These are phyloP conservation scores for Rubia tinctorum DNA, from an alignment of 305 asterid genomes.

Conservation along the genomic window DNA sequence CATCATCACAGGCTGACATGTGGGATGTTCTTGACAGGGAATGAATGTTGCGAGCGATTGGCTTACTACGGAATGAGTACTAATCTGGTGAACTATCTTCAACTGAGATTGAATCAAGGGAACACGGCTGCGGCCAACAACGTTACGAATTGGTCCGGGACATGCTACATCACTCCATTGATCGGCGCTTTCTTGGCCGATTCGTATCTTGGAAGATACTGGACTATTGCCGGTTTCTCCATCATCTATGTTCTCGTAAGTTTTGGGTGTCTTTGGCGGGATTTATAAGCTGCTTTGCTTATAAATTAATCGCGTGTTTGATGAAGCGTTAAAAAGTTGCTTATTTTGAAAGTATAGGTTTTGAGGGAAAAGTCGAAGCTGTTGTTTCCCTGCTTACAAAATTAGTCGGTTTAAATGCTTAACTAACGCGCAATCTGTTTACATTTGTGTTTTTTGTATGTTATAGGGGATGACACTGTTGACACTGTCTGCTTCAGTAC, in stretches of 20 bases:
- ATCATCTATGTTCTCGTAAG: slow-evolving; percentile 26
- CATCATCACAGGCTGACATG: neutral
- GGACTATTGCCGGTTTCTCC: slow-evolving; percentile 33
- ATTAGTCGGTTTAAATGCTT: too few relatives aligned
- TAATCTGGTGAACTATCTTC: slow-evolving; percentile 31
- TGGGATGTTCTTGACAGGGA: slow-evolving; percentile 20
- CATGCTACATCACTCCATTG: slow-evolving; percentile 30
- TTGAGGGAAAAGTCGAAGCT: too few relatives aligned
- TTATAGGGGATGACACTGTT: slow-evolving; percentile 23
- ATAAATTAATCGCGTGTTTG: too few relatives aligned
- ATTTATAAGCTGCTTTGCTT: too few relatives aligned
- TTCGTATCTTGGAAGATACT: slow-evolving; percentile 31
- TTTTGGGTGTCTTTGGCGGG: too few relatives aligned
- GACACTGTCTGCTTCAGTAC: slow-evolving; percentile 25
- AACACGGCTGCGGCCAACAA: slow-evolving; percentile 24
- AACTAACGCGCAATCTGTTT: too few relatives aligned
- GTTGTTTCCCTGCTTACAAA: too few relatives aligned
- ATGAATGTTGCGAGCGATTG: slow-evolving; percentile 29
- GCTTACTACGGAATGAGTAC: slow-evolving; percentile 30
- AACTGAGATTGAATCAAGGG: slow-evolving; percentile 13
- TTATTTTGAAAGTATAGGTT: too few relatives aligned
- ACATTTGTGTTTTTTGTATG: neutral
- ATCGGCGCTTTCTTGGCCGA: slow-evolving; percentile 29
- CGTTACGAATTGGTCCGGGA: slow-evolving; percentile 31
- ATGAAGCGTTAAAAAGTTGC: too few relatives aligned